Evolutionary conservation across 164 flowering plant genomes (phyloP), one percentile per base, ranked within the genome.

Genomic region (Sedum album): DNA sequence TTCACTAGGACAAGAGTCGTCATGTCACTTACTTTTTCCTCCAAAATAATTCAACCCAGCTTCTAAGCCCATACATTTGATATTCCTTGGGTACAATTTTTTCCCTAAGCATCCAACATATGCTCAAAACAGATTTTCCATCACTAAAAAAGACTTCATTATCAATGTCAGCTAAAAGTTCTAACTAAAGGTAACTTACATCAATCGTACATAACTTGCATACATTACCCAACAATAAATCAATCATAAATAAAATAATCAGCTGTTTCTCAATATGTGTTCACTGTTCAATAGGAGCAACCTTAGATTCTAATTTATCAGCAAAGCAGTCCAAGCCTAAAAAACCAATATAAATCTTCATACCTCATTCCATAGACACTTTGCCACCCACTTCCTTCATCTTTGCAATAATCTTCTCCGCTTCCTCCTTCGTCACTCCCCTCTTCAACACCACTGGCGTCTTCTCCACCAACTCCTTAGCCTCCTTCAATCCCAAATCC

Each of bases 401-500:
- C 75, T 82, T 82, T 35, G 48, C 75, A 9, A 79, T 69, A 60
- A 82, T 82, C 60, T 73, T 74, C 73, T 79, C 82, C 0, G 82
- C 84, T 60, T 79, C 84, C 51, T 82, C 84, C 60, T 77, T 81
- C 3, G 82, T 60, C 4, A 81, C 80, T 18, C 82, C 82, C 48
- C 70, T 77, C 75, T 79, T 81, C 79, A 81, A 63, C 42, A 81
- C n/a, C 0, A 80, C 68, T 0, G 84, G 84, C 18, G 80, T 78
- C 67, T 77, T 79, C 75, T 81, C 84, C 55, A 81, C 84, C 76
- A 81, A 77, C 57, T 80, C 79, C 61, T 71, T 86, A 0, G 88
- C 86, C 67, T 86, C 91, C 76, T 86, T 86, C 81, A 85, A 64
- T 38, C 91, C 88, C 75, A 85, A 75, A 66, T 80, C 88, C 55